Percentiles rank a stretch among this genome's conserved stretches.
Conservation (phyloP, 345 rosid genomes). For the Eucalyptus guilfoylei region DNA sequence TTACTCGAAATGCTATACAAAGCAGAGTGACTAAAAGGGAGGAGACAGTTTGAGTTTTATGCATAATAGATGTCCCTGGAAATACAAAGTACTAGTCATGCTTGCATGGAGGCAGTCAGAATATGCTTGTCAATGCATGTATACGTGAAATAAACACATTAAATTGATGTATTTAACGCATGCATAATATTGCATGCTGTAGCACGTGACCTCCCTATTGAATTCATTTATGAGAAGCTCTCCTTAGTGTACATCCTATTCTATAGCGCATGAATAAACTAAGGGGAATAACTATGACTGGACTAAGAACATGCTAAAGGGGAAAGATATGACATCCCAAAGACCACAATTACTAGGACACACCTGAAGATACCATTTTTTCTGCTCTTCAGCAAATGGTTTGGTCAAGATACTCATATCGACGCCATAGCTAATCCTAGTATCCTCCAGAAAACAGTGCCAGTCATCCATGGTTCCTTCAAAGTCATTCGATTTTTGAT, state of each 20-base stretch:
- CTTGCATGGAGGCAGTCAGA: not conserved
- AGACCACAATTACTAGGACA: not conserved
- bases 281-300: not conserved
- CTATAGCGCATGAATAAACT: not conserved
- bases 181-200: not conserved
- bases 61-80: not conserved
- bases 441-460: conserved; percentile 58
- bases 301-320: not conserved
- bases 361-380: conserved; percentile 78
- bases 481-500: conserved; percentile 50
- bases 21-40: not conserved
- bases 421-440: conserved; percentile 59
- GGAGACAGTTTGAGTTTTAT: not conserved
- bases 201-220: not conserved
- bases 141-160: not conserved
- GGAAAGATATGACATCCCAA: not conserved
- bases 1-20: not conserved
- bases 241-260: not conserved
- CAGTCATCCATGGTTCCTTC: conserved; percentile 89
- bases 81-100: not conserved
- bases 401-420: conserved; percentile 64
- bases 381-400: conserved; percentile 78
- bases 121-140: not conserved
- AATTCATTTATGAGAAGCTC: not conserved
- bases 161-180: not conserved